Evolutionary conservation across 2,329 filamentous ascomycete species (phyloP).

Genomic region (Dactylellina cionopaga): DNA sequence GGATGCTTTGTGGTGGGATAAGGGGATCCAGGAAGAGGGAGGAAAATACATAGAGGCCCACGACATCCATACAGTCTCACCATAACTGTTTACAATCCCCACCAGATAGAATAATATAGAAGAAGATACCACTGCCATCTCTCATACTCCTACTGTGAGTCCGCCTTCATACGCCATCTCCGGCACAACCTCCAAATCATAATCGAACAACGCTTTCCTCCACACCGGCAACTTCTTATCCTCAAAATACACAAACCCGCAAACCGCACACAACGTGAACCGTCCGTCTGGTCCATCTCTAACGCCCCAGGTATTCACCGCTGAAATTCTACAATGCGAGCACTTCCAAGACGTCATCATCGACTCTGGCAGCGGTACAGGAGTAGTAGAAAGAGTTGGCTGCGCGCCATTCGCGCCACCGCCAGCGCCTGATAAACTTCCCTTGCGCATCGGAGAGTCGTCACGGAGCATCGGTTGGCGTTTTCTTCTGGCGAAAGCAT

Average conservation of each 20-base stretch:
- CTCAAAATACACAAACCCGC: constrained; percentile 35
- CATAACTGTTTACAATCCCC: too few relatives aligned
- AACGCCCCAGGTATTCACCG: constrained; percentile 91
- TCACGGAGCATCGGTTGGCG: constrained; percentile 91
- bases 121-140: too few relatives aligned
- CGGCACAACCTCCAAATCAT: neutral
- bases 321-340: constrained; percentile 85
- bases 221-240: constrained; percentile 23
- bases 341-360: constrained; percentile 89
- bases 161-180: neutral
- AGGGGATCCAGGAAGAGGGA: too few relatives aligned
- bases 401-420: constrained; percentile 79
- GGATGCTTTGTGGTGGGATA: too few relatives aligned
- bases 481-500: constrained; percentile 69
- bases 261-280: constrained; percentile 36
- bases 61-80: too few relatives aligned
- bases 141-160: too few relatives aligned
- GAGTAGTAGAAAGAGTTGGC: constrained; percentile 63
- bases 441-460: constrained; percentile 76
- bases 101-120: neutral
- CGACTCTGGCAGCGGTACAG: constrained; percentile 73
- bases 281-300: constrained; percentile 83
- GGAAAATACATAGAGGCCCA: too few relatives aligned
- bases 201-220: constrained; percentile 12
- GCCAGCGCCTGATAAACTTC: constrained; percentile 76